A percentile compares a stretch with the other conserved stretches of the same genome.
Evolutionary conservation across 2,329 filamentous ascomycete species (phyloP).

Genomic region (Fusarium irregulare): DNA sequence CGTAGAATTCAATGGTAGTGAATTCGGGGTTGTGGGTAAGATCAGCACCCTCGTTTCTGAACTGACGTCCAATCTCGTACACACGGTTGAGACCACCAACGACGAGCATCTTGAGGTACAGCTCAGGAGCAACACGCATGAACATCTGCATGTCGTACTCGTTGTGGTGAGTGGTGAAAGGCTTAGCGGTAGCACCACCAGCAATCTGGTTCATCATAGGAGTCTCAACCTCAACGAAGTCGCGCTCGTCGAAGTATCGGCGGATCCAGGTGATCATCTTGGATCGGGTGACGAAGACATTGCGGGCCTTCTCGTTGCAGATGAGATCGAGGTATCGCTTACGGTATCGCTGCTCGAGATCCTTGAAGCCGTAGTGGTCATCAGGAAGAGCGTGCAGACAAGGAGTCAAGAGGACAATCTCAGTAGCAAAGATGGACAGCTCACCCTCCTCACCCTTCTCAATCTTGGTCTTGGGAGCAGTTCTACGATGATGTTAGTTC

Average conservation of each 20-base stretch:
- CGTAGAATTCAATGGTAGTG: conserved; percentile 97
- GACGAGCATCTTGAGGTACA: conserved; percentile 96
- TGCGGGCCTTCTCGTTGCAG: conserved; percentile 89
- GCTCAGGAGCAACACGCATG: conserved; percentile 92
- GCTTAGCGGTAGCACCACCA: conserved; percentile 92
- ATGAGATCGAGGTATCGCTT: conserved; percentile 96
- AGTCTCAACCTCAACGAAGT: conserved; percentile 95
- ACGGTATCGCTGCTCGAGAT: conserved; percentile 91
- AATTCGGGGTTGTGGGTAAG: conserved; percentile 96
- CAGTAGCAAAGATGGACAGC: conserved; percentile 90
- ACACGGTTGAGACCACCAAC: conserved; percentile 95
- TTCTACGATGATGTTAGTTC: conserved; percentile 62
- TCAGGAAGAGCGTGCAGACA: conserved; percentile 83
- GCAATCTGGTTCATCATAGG: conserved; percentile 98
- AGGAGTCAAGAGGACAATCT: conserved; percentile 87
- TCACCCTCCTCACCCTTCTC: conserved; percentile 80
- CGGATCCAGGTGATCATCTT: conserved; percentile 92
- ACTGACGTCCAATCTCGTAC: conserved; percentile 95
- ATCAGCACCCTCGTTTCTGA: conserved; percentile 84
- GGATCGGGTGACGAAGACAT: conserved; percentile 85
- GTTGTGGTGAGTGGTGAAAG: conserved; percentile 96
- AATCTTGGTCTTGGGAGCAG: conserved; percentile 88
- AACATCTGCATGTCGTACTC: conserved; percentile 94
- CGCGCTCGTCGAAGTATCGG: conserved; percentile 85
- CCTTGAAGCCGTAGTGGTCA: conserved; percentile 94